phyloP scores from a whole-genome alignment of 768 basidiomycete genomes.

The Amanita rubescens region DNA sequence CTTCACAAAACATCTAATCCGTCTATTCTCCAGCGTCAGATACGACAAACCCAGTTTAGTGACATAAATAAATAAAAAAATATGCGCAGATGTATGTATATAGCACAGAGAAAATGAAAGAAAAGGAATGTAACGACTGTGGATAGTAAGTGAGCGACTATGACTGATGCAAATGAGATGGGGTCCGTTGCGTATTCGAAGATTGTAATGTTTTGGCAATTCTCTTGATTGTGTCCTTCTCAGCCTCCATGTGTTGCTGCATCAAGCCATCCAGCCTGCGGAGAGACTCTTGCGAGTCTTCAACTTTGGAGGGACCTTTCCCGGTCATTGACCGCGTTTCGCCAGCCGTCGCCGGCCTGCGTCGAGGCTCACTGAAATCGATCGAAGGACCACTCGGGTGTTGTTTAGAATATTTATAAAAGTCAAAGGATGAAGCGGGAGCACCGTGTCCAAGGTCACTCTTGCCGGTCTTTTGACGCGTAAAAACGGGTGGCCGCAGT shows the following conservation, averaged over 20 bases:
- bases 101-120: background rate
- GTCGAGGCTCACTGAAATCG: background rate
- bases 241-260: slow-evolving; percentile 74
- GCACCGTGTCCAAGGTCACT: slow-evolving; percentile 29
- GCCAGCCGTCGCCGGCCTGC: slow-evolving; percentile 23
- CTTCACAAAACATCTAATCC: background rate
- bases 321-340: slow-evolving; percentile 22
- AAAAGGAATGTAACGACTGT: background rate
- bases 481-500: slow-evolving; percentile 36
- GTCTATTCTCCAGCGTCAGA: background rate
- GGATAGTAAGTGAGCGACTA: slow-evolving; percentile 8
- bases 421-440: slow-evolving; percentile 36
- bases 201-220: slow-evolving; percentile 48
- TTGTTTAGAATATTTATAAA: slow-evolving; percentile 38
- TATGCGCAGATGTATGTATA: slow-evolving; percentile 4
- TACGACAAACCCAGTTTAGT: background rate
- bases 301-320: slow-evolving; percentile 31
- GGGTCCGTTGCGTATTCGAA: slow-evolving; percentile 11
- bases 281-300: slow-evolving; percentile 59
- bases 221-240: slow-evolving; percentile 71
- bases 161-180: background rate
- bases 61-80: slow-evolving; percentile 1
- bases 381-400: slow-evolving; percentile 14
- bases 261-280: slow-evolving; percentile 73
- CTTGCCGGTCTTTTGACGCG: slow-evolving; percentile 26